Evolutionary conservation across 2,329 filamentous ascomycete genomes (phyloP).

Genomic region (Fusarium sacchari): DNA sequence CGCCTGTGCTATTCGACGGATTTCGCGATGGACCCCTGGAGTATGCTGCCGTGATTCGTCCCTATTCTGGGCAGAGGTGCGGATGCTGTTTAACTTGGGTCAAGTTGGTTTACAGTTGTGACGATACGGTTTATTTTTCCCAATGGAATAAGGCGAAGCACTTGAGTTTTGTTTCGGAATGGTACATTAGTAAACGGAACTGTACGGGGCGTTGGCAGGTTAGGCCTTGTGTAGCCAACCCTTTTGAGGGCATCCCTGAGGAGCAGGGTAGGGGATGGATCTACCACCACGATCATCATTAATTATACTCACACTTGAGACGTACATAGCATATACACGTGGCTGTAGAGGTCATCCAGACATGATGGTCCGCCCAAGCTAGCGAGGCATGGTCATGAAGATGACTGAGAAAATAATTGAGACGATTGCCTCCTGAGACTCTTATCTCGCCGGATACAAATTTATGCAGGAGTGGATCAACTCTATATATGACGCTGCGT

Average conservation of each 20-base stretch:
- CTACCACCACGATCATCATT: conserved; percentile 39
- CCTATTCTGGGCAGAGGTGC: background rate
- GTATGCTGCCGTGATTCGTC: conserved; percentile 17
- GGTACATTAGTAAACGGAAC: conserved; percentile 42
- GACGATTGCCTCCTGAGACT: conserved; percentile 9
- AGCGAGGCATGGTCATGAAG: conserved; percentile 17
- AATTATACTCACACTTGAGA: conserved; percentile 39
- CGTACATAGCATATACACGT: conserved; percentile 44
- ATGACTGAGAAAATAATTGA: conserved; percentile 35
- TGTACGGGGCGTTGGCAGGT: conserved; percentile 44
- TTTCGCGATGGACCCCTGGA: conserved; percentile 6
- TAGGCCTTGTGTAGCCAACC: conserved; percentile 27
- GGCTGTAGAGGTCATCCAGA: conserved; percentile 36
- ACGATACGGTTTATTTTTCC: conserved; percentile 9
- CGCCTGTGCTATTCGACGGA: conserved; percentile 1
- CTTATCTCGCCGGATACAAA: background rate
- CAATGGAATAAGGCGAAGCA: conserved; percentile 23
- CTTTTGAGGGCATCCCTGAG: conserved; percentile 20
- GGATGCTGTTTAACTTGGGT: conserved; percentile 18
- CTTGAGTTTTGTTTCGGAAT: conserved; percentile 43
- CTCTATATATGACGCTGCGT: background rate
- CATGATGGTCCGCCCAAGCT: conserved; percentile 13
- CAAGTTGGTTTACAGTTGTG: conserved; percentile 27
- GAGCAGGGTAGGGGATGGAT: conserved; percentile 33
- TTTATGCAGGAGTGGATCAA: background rate